These are phyloP conservation scores for Chrysosporium keratinophilum DNA, from an alignment of 2,329 filamentous ascomycete species.

Conservation along the genomic window DNA sequence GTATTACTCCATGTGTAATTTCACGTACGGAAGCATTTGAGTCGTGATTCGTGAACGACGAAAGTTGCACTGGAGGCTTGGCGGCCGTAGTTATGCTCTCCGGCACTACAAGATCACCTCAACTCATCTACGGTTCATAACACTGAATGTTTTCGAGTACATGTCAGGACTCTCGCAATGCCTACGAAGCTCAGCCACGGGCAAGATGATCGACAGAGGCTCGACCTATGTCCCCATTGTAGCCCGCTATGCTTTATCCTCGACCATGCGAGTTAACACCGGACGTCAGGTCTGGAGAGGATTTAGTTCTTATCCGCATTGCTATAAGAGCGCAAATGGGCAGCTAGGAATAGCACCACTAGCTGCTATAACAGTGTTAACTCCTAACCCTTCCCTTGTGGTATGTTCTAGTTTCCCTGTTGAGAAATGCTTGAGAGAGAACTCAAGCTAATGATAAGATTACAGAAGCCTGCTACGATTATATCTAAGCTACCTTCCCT, in stretches of 20 bases:
- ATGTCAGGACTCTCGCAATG: constrained; percentile 11
- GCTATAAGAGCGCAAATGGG: not conserved
- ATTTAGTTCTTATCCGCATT: not conserved
- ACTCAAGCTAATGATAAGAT: not conserved
- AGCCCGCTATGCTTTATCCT: not conserved
- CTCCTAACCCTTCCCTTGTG: constrained; percentile 8
- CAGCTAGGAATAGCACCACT: constrained; percentile 1
- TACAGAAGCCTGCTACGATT: constrained; percentile 25
- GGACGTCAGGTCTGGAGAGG: not conserved
- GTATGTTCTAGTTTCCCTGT: not conserved
- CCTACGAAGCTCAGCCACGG: not conserved
- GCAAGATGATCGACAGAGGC: constrained; percentile 1
- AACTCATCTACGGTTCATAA: not conserved
- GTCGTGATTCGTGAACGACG: no score
- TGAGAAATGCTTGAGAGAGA: not conserved
- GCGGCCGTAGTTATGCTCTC: not conserved
- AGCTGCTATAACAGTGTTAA: constrained; percentile 10
- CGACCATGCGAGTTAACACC: not conserved
- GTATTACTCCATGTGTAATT: no score
- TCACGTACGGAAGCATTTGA: no score
- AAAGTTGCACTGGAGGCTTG: not conserved
- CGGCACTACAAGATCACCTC: not conserved
- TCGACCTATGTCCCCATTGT: not conserved
- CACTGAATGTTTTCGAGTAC: not conserved
- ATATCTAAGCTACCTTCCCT: constrained; percentile 22